Conservation (phyloP, 495 filamentous ascomycete genomes). For the Aspergillus heteromorphus region DNA sequence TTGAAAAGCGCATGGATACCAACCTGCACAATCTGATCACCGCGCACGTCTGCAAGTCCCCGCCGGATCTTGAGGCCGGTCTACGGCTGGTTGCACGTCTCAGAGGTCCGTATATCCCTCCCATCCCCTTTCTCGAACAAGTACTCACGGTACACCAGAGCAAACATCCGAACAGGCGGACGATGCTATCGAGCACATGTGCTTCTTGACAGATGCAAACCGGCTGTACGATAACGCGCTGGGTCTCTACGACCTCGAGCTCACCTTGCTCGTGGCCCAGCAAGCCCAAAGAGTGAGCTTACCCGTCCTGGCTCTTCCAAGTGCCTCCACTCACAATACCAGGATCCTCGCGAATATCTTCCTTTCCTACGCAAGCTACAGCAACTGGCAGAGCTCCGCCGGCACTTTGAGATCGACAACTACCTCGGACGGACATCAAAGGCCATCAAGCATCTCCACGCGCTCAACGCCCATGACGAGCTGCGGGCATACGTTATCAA, state of each 20-base stretch:
- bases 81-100: conserved; percentile 70
- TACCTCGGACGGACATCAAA: conserved; percentile 69
- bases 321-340: conserved; percentile 6
- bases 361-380: conserved; percentile 88
- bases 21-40: conserved; percentile 92
- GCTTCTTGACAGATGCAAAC: conserved; percentile 91
- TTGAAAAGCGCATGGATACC: conserved; percentile 57
- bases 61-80: conserved; percentile 84
- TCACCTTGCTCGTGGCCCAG: conserved; percentile 85
- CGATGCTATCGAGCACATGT: conserved; percentile 88
- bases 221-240: conserved; percentile 87
- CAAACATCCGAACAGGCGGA: conserved; percentile 65
- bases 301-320: neutral
- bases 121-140: neutral
- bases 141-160: conserved; percentile 32
- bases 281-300: conserved; percentile 73
- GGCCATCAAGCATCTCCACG: conserved; percentile 70
- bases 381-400: conserved; percentile 58
- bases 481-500: conserved; percentile 67
- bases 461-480: conserved; percentile 65
- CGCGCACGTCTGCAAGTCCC: conserved; percentile 86
- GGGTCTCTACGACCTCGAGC: conserved; percentile 84
- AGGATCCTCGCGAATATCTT: conserved; percentile 90
- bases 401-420: conserved; percentile 82
- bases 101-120: conserved; percentile 41